Evolutionary conservation across 805 yeast species (phyloP).

Genomic region (Teunomyces barrocoloradensis): DNA sequence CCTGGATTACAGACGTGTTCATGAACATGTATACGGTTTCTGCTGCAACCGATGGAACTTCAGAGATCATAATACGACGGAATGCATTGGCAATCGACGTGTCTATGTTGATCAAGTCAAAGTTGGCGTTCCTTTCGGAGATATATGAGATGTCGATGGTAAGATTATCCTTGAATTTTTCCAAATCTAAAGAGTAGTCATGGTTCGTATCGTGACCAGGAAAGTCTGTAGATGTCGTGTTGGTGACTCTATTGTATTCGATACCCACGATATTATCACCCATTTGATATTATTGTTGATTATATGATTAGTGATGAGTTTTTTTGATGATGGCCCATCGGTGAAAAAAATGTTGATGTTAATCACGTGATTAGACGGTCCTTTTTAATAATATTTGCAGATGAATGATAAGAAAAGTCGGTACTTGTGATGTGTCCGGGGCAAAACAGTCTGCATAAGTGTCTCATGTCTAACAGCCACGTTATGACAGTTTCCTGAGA

Average conservation of each 20-base stretch:
- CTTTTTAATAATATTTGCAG: too few relatives aligned
- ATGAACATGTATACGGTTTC: conserved; percentile 88
- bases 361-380: not conserved
- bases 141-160: conserved; percentile 65
- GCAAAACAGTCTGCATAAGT: too few relatives aligned
- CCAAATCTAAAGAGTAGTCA: conserved; percentile 79
- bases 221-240: conserved; percentile 85
- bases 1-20: conserved; percentile 96
- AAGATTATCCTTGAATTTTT: conserved; percentile 66
- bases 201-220: conserved; percentile 76
- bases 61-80: conserved; percentile 94
- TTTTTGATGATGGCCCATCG: conserved; percentile 5
- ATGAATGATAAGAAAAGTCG: too few relatives aligned
- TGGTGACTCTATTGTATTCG: conserved; percentile 87
- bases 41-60: conserved; percentile 94
- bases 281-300: conserved; percentile 14
- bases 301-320: conserved; percentile 1
- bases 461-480: too few relatives aligned
- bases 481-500: not conserved
- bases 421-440: too few relatives aligned
- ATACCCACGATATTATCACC: conserved; percentile 66
- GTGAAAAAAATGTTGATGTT: not conserved
- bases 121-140: conserved; percentile 71
- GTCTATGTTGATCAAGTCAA: conserved; percentile 83
- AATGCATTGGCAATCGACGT: conserved; percentile 95